phyloP scores from a whole-genome alignment of 2,329 filamentous ascomycete species.

The Fusarium napiforme region DNA sequence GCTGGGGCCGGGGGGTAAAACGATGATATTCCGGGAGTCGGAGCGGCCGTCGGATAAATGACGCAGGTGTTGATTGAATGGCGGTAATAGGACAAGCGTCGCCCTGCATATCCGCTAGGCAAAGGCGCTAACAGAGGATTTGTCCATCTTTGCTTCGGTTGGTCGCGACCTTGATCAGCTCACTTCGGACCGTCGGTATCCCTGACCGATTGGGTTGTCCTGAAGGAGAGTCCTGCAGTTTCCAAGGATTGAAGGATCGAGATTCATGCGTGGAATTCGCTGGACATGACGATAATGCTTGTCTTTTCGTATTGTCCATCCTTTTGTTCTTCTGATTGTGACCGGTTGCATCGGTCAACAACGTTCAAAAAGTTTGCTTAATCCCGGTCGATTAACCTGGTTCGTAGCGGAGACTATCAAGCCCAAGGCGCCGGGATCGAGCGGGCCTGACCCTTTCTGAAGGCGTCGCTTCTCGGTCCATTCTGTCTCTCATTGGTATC shows the following conservation, averaged over 20 bases:
- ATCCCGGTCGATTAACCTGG: conserved; percentile 26
- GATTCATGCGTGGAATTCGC: neutral
- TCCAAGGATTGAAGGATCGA: neutral
- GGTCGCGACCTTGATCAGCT: conserved; percentile 33
- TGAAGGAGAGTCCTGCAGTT: neutral
- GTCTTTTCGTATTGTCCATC: neutral
- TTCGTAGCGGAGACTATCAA: conserved; percentile 26
- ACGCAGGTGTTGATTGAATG: conserved; percentile 26
- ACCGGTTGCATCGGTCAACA: conserved; percentile 2
- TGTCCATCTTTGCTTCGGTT: conserved; percentile 36
- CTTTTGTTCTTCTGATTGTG: neutral
- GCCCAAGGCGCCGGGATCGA: conserved; percentile 28
- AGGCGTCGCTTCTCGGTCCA: conserved; percentile 43
- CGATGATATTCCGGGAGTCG: conserved; percentile 44
- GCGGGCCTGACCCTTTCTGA: conserved; percentile 27
- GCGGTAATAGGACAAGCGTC: neutral
- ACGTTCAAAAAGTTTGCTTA: conserved; percentile 15
- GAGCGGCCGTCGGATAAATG: conserved; percentile 43
- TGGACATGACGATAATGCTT: neutral
- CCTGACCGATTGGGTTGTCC: conserved; percentile 8
- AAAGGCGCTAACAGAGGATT: neutral
- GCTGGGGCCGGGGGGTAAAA: conserved; percentile 1
- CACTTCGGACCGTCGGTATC: conserved; percentile 42
- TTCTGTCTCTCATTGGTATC: conserved; percentile 44
- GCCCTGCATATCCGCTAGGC: neutral